Base-by-base conservation (phyloP, 805 yeast species). In the Myxozyma neglecta region DNA sequence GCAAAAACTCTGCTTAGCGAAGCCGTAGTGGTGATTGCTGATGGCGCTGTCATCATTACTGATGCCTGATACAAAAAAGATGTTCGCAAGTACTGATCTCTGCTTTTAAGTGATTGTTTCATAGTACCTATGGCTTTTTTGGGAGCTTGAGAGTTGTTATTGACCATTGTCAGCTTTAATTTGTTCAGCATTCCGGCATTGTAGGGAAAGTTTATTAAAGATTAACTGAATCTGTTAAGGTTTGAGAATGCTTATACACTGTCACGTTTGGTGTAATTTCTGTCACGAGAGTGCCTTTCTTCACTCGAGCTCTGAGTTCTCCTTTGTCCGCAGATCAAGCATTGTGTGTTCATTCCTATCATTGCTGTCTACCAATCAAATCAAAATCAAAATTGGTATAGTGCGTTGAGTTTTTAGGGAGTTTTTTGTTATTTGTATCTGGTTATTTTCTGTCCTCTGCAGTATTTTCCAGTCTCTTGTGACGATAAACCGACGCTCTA, bases 21-120 rank as follows among this genome's bases (percentile, higher is more conserved):
- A 20, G 58, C 59, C 8, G 56, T 53, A 3, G 44, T 57, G 9
- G n/a, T 34, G 6, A 59, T 43, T 6, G 54, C 43, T 20, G 13
- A 24, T 9, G 36, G 11, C 13, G 61, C 44, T 2, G 49, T 11
- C 60, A 65, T 57, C 46, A 65, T 36, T 1, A 52, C 53, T 4
- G 70, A 60, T 10, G 68, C 69, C 48, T 68, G 70, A 45, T 67
- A 61, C 13, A 68, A 42, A 52, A 59, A 68, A 45, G 70, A 64
- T 46, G 66, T 45, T 36, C 70, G 57, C 14, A 64, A 56, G 53
- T 67, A 68, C 49, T 65, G 68, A 43, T 68, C 70, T 7, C 61
- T 45, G 52, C 55, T 66, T 29, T 61, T 64, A 16, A 55, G 48
- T 24, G 53, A 52, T 39, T 36, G 14, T n/a, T 11, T n/a, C 13